A percentile compares a stretch with the other conserved stretches of the same genome.
phyloP scores from a whole-genome alignment of 176 grass and related monocot genomes.

The Olyra latifolia region DNA sequence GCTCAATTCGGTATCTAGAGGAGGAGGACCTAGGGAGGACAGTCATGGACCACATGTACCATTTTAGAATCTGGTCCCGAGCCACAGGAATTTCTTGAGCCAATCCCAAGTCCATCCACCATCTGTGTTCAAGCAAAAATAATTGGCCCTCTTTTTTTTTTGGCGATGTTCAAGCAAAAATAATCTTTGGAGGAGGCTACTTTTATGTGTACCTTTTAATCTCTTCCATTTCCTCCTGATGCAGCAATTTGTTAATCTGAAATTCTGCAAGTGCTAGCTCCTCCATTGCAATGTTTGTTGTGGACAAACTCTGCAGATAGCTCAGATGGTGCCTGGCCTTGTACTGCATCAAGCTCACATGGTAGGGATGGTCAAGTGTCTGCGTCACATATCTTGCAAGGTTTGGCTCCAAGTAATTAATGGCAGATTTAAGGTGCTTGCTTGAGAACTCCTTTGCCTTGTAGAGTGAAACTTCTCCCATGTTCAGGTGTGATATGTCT shows the following conservation, averaged over 20 bases:
- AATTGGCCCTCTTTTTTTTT: not conserved
- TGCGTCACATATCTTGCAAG: conserved; percentile 36
- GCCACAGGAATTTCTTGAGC: conserved; percentile 34
- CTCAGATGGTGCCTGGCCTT: conserved; percentile 60
- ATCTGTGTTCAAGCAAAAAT: conserved; percentile 19
- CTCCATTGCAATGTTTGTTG: conserved; percentile 29
- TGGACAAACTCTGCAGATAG: conserved; percentile 17
- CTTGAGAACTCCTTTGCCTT: conserved; percentile 60
- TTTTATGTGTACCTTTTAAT: conserved; percentile 24
- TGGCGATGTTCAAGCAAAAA: not conserved
- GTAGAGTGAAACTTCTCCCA: conserved; percentile 44
- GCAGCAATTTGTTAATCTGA: conserved; percentile 29
- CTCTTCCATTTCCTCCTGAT: conserved; percentile 54
- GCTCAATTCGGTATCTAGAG: conserved; percentile 48
- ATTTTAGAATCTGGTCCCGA: conserved; percentile 53
- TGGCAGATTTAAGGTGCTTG: conserved; percentile 36
- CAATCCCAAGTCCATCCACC: conserved; percentile 56
- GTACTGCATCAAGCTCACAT: conserved; percentile 50
- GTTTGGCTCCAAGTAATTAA: conserved; percentile 20
- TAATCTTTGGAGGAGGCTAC: not conserved
- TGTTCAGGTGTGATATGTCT: conserved; percentile 59
- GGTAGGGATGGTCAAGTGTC: conserved; percentile 60
- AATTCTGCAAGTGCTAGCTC: conserved; percentile 52
- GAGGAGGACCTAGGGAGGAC: conserved; percentile 19
- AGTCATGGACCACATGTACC: conserved; percentile 56